Base-by-base conservation (phyloP, 2,329 filamentous ascomycete species). In the Coniosporium uncinatum region DNA sequence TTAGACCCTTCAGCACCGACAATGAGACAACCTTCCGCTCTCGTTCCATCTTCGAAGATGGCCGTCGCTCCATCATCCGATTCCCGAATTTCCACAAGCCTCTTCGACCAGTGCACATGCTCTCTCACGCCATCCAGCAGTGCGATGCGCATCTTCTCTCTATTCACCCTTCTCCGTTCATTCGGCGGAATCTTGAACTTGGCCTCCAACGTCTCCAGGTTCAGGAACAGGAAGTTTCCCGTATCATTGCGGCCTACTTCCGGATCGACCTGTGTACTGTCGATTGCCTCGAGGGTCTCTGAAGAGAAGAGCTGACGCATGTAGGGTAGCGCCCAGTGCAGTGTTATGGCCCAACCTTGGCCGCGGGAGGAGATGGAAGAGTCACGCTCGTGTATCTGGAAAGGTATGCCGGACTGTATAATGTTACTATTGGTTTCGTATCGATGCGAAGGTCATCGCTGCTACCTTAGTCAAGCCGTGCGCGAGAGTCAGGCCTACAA, bases 181-280 rank as follows among this genome's bases (percentile, higher is more conserved):
- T 51, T 57, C 4, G 65, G 59, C 5, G 62, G 61, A 39, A 70
- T 65, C 36, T 58, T 56, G 43, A 64, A 69, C 44, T 57, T 61
- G 37, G 57, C 40, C 29, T 63, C 57, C 13, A 59, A 56, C 3
- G 60, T 66, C 36, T 56, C 53, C 18, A 64, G 58, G 41, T 68
- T 65, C 39, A 69, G 47, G 45, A 70, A 66, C 16, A 69, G 46
- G 36, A 67, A 66, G 40, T 63, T 59, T 31, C 63, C 63, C 2
- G 51, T 52, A 40, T 62, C 62, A 16, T 43, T 42, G 13, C 18
- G 35, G 16, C 34, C 46, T 29, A 45, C 41, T 29, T 45, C 20
- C 8, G 42, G 43, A 29, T 50, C 48, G 24, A 50, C 48, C 27
- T 50, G 48, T 5, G 43, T 37, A 13, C 19, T 37, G 5, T 36